phyloP scores from a whole-genome alignment of 2,329 filamentous ascomycete genomes.

The Penicillium expansum region DNA sequence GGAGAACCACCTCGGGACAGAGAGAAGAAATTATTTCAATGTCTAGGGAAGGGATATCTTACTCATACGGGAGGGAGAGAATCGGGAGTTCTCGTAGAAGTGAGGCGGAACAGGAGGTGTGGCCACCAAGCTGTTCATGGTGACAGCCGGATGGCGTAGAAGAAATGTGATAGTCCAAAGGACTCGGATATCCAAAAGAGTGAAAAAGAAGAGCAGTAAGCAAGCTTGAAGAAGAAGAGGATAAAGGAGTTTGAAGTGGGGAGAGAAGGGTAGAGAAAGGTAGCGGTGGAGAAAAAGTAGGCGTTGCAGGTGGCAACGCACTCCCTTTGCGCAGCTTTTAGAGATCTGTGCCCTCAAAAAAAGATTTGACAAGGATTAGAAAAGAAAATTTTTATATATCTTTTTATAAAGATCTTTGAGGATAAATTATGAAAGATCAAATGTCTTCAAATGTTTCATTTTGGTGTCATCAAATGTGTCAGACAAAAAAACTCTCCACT shows the following conservation, averaged over 20 bases:
- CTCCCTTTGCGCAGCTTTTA: constrained; percentile 23
- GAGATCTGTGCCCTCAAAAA: constrained; percentile 16
- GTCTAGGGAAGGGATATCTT: constrained; percentile 28
- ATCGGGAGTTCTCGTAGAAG: constrained; percentile 59
- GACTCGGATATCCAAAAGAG: constrained; percentile 5
- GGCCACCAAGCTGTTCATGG: constrained; percentile 62
- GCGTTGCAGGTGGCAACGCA: constrained; percentile 40
- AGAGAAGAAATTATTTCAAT: constrained; percentile 9
- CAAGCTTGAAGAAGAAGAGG: constrained; percentile 13
- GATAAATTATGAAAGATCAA: not conserved
- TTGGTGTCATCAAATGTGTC: not conserved
- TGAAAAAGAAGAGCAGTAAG: constrained; percentile 11
- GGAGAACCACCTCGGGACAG: not conserved
- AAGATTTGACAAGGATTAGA: not conserved
- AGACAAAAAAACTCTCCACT: not conserved
- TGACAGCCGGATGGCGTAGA: constrained; percentile 36
- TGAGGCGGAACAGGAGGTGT: constrained; percentile 61
- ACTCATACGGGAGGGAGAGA: constrained; percentile 61
- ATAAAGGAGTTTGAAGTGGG: constrained; percentile 20
- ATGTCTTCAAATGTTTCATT: not conserved
- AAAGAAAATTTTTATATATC: not conserved
- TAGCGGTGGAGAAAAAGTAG: constrained; percentile 34
- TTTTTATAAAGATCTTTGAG: not conserved
- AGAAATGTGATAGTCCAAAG: constrained; percentile 1
- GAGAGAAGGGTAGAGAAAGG: constrained; percentile 29